A percentile compares a stretch with the other conserved stretches of the same genome.
phyloP scores from a whole-genome alignment of 75 land plant species.

The Ceratopteris richardii region DNA sequence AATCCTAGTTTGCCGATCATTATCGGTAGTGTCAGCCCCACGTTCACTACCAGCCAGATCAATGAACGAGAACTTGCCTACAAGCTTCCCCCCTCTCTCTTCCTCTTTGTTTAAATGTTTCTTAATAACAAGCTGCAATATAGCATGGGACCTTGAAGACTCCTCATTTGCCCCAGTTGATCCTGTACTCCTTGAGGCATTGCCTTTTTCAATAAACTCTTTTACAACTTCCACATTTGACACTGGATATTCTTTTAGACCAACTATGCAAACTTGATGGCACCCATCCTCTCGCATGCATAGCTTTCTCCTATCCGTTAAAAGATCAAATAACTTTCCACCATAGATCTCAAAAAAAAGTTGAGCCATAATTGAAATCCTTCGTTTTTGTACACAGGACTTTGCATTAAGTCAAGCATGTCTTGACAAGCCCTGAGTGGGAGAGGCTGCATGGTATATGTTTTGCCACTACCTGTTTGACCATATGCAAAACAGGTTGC shows the following conservation, averaged over 20 bases:
- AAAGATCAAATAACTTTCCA: constrained; percentile 95
- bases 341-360: constrained; percentile 99
- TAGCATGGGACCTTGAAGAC: constrained; percentile 47
- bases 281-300: constrained; percentile 82
- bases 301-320: constrained; percentile 88
- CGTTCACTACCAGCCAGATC: constrained; percentile 55
- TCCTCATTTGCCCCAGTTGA: constrained; percentile 53
- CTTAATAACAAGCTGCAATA: constrained; percentile 40
- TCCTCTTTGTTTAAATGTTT: constrained; percentile 24
- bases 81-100: constrained; percentile 14
- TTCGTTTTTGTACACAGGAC: constrained; percentile 53
- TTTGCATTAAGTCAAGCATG: constrained; percentile 77
- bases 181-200: constrained; percentile 41
- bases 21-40: constrained; percentile 49
- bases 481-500: constrained; percentile 43
- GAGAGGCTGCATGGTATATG: constrained; percentile 94
- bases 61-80: constrained; percentile 47
- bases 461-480: constrained; percentile 75
- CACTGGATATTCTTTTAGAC: constrained; percentile 37
- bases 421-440: constrained; percentile 88
- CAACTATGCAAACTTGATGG: constrained; percentile 76
- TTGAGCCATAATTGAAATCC: constrained; percentile 87
- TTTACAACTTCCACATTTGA: constrained; percentile 42
- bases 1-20: constrained; percentile 46
- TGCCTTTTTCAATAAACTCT: constrained; percentile 45